Percentiles rank a stretch among this genome's conserved stretches.
Evolutionary conservation across 345 rosid species (phyloP).

Genomic region (Balakata baccata): DNA sequence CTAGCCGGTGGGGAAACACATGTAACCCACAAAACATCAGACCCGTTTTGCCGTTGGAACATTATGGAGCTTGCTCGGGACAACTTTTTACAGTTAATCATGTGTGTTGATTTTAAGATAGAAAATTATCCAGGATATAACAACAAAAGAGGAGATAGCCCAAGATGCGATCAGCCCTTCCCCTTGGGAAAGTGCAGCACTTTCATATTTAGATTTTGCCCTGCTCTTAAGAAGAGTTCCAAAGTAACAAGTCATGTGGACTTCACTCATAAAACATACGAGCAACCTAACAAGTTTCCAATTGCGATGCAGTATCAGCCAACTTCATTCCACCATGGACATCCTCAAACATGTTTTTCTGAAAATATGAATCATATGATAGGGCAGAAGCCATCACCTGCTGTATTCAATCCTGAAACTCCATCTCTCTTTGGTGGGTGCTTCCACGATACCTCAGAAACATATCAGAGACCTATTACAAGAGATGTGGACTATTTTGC

Average conservation of each 20-base stretch:
- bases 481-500: neutral
- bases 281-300: neutral
- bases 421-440: neutral
- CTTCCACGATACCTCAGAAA: slow-evolving; percentile 2
- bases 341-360: neutral
- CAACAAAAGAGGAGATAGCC: slow-evolving; percentile 50
- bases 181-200: slow-evolving; percentile 47
- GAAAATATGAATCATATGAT: neutral
- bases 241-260: neutral
- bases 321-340: neutral
- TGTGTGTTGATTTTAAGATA: slow-evolving; percentile 29
- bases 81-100: slow-evolving; percentile 30
- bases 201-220: slow-evolving; percentile 40
- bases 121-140: slow-evolving; percentile 47
- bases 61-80: slow-evolving; percentile 44
- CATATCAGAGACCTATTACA: neutral
- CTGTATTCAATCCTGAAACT: neutral
- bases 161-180: slow-evolving; percentile 46
- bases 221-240: slow-evolving; percentile 14
- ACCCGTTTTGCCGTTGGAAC: slow-evolving; percentile 52
- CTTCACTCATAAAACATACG: neutral
- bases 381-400: neutral
- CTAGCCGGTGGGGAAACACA: slow-evolving; percentile 46
- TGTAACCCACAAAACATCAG: slow-evolving; percentile 51
- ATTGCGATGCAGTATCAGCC: neutral